phyloP scores from a whole-genome alignment of 164 flowering plant genomes.

The Tinospora cordifolia region DNA sequence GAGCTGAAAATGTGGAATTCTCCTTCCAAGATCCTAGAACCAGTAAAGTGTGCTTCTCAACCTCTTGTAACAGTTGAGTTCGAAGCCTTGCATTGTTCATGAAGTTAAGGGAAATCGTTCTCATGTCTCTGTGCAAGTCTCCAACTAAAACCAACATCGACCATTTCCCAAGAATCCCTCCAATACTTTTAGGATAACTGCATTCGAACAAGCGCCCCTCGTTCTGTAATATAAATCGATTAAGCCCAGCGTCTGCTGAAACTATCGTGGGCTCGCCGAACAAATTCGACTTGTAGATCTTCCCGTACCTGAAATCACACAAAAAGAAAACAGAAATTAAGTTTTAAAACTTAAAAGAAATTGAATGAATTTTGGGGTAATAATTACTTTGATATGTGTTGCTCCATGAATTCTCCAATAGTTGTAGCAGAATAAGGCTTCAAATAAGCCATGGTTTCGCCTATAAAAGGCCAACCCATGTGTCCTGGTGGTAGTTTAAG shows the following conservation, averaged over 20 bases:
- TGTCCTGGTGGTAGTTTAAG: conserved; percentile 74
- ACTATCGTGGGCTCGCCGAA: conserved; percentile 82
- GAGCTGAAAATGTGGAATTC: conserved; percentile 53
- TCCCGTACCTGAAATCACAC: conserved; percentile 56
- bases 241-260: conserved; percentile 76
- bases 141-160: conserved; percentile 87
- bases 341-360: conserved; percentile 1
- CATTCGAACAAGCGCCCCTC: conserved; percentile 87
- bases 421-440: conserved; percentile 74
- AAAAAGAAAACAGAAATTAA: not conserved
- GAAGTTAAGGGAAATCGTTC: conserved; percentile 72
- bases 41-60: conserved; percentile 56
- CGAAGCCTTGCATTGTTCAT: conserved; percentile 64
- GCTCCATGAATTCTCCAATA: conserved; percentile 71
- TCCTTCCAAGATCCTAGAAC: conserved; percentile 64
- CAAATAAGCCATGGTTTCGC: conserved; percentile 72
- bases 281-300: conserved; percentile 71
- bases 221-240: conserved; percentile 64
- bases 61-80: conserved; percentile 53
- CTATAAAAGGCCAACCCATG: conserved; percentile 84
- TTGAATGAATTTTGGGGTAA: not conserved
- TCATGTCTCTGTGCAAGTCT: conserved; percentile 90
- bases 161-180: conserved; percentile 90
- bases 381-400: conserved; percentile 71
- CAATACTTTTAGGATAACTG: conserved; percentile 82